Conservation (phyloP, 495 filamentous ascomycete genomes). For the Talaromyces thailandensis region DNA sequence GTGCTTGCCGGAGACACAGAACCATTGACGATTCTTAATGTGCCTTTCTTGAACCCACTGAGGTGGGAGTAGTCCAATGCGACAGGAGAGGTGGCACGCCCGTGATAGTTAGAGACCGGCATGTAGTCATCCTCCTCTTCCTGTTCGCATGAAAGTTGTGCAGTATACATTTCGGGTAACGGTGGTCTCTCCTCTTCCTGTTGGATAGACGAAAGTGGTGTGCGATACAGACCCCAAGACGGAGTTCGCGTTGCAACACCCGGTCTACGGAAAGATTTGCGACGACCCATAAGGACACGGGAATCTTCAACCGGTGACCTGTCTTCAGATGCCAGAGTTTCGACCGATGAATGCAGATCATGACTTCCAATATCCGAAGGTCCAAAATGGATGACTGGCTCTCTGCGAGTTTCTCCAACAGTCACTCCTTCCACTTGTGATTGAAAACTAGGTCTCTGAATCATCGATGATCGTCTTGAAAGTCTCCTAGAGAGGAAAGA, state of each 20-base stretch:
- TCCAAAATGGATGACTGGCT: not conserved
- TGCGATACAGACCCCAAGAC: constrained; percentile 14
- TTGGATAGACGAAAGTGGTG: constrained; percentile 18
- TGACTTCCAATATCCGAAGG: constrained; percentile 3
- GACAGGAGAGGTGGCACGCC: constrained; percentile 29
- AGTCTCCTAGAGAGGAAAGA: constrained; percentile 4
- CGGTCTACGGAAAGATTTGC: constrained; percentile 40
- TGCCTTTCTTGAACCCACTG: constrained; percentile 39
- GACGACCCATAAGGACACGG: constrained; percentile 31
- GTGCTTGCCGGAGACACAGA: constrained; percentile 34
- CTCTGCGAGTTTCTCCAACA: constrained; percentile 1
- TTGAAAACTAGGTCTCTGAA: not conserved
- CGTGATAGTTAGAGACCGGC: constrained; percentile 3
- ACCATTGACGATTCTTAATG: constrained; percentile 40
- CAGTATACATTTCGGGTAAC: constrained; percentile 8
- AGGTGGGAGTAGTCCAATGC: constrained; percentile 40
- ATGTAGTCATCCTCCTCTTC: constrained; percentile 8
- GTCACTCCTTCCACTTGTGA: not conserved
- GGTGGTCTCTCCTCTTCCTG: constrained; percentile 12
- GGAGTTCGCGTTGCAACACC: constrained; percentile 39
- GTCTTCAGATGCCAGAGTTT: constrained; percentile 8
- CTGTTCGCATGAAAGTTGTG: constrained; percentile 2
- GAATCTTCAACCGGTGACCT: constrained; percentile 13
- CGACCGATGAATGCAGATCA: not conserved
- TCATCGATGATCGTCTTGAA: not conserved